These are phyloP conservation scores for Sphagnum magellanicum DNA, from an alignment of 228 moss, liverwort and hornwort genomes.

Conservation along the genomic window DNA sequence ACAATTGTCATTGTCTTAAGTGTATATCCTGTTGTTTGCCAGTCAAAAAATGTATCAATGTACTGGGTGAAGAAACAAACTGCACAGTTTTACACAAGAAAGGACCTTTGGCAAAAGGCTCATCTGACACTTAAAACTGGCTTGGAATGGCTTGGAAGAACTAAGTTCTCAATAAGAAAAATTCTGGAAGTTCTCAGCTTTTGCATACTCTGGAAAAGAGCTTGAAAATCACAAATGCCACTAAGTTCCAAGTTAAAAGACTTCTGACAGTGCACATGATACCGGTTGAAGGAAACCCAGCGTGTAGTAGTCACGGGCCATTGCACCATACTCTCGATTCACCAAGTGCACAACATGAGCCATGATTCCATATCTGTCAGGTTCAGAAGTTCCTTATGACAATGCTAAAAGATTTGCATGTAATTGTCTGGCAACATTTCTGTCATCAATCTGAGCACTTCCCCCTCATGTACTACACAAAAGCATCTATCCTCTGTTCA, in stretches of 20 bases:
- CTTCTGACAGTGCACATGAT: background rate
- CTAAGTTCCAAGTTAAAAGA: too few relatives aligned
- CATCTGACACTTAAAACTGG: too few relatives aligned
- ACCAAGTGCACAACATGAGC: conserved; percentile 68
- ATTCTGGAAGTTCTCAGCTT: background rate
- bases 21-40: too few relatives aligned
- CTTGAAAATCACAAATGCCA: too few relatives aligned
- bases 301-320: conserved; percentile 63
- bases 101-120: too few relatives aligned
- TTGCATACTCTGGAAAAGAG: background rate
- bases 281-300: conserved; percentile 54
- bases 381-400: background rate
- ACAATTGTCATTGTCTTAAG: background rate
- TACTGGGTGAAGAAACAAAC: too few relatives aligned
- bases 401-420: background rate
- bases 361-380: conserved; percentile 60
- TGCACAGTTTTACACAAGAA: too few relatives aligned
- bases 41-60: too few relatives aligned
- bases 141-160: too few relatives aligned
- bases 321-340: conserved; percentile 64
- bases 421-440: background rate
- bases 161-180: background rate
- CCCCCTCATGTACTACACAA: too few relatives aligned
- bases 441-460: too few relatives aligned
- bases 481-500: too few relatives aligned